Evolutionary conservation across 202 grass and related monocot genomes (phyloP).

Genomic region (Dendrocalamus latiflorus): DNA sequence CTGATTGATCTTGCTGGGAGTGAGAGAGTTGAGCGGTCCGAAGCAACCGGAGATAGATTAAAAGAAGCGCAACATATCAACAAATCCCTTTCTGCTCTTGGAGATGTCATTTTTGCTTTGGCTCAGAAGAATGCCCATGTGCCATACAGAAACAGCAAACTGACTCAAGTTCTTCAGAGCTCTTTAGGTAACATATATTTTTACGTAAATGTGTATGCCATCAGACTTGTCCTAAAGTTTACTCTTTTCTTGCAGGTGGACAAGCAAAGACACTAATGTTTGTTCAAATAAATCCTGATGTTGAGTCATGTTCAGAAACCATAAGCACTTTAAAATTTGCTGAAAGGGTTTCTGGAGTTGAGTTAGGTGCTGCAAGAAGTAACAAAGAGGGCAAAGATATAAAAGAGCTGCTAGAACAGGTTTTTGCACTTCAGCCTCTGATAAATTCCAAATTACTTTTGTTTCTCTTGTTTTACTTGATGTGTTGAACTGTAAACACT

Average conservation of each 20-base stretch:
- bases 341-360: slow-evolving; percentile 97
- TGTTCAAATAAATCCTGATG: slow-evolving; percentile 93
- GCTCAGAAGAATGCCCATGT: slow-evolving; percentile 86
- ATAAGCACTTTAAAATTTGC: slow-evolving; percentile 99
- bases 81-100: slow-evolving; percentile 91
- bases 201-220: background rate
- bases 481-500: background rate
- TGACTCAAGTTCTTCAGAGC: slow-evolving; percentile 99
- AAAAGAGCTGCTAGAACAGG: slow-evolving; percentile 98
- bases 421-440: slow-evolving; percentile 12
- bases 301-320: slow-evolving; percentile 88
- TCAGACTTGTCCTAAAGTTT: background rate
- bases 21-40: slow-evolving; percentile 91
- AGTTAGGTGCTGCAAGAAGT: slow-evolving; percentile 88
- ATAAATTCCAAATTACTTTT: background rate
- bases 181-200: slow-evolving; percentile 69
- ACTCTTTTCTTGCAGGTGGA: slow-evolving; percentile 59
- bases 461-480: slow-evolving; percentile 8
- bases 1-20: slow-evolving; percentile 98
- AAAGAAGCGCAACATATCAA: slow-evolving; percentile 98
- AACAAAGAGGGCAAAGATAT: slow-evolving; percentile 98
- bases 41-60: slow-evolving; percentile 94
- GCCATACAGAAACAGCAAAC: slow-evolving; percentile 96
- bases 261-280: slow-evolving; percentile 99
- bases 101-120: slow-evolving; percentile 94